Base-by-base conservation (phyloP, 345 rosid species). In the Nephelium lappaceum region DNA sequence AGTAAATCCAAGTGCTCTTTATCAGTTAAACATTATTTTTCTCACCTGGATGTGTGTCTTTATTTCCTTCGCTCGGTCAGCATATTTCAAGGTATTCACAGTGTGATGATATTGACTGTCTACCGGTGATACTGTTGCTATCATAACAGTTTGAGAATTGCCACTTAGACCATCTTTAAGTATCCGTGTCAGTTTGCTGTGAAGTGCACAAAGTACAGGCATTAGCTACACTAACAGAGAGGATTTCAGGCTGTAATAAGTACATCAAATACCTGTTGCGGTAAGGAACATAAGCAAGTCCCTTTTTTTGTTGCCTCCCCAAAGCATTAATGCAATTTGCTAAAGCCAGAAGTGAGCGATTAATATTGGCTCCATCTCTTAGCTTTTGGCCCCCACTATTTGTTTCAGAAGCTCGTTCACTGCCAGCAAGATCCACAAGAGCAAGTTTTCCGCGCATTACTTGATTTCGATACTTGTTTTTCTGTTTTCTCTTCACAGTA, bases 111-210 rank as follows among this genome's bases (percentile, higher is more conserved):
- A 91, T 71, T 91, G 93, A 84, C 75, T 65, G 67, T 76, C 87
- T 36, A 88, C 89, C 6, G 92, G 93, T 71, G 95, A 91, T 84
- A 91, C 71, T 21, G 95, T 86, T 65, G 99, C 99, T 82, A 95
- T 95, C 98, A 95, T 93, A 82, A 95, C 90, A 18, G 98, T 95
- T 82, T 90, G 98, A 55, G 99, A 93, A 85, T 95, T 95, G 79
- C 99, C 99, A 84, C 99, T 95, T 80, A 95, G 87, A 80, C 99
- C 97, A 92, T 92, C 99, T 90, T 95, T 95, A 74, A 95, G 98
- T 80, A 95, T 95, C 81, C 98, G 88, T 5, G 98, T 95, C 75
- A 95, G 85, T 80, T 95, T 95, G 83, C 92, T 89, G 12, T 0
- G 18, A 53, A 53, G n/a, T 21, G 90, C 67, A 79, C 8, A 76